Evolutionary conservation across 75 land plant species (phyloP), one percentile per base, ranked within the genome.

Genomic region (Larix kaempferi): DNA sequence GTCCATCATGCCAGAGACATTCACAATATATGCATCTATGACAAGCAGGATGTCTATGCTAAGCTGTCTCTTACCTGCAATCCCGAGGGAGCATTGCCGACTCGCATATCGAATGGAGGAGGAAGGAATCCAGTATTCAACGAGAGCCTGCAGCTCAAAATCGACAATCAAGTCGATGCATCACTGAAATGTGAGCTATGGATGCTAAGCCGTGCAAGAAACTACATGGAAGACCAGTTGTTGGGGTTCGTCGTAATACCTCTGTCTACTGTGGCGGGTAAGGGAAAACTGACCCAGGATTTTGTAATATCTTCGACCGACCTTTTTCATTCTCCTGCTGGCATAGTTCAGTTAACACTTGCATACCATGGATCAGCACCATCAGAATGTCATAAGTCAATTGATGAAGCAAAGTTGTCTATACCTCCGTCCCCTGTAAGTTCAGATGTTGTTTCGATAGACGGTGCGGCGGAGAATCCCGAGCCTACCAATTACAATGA

Each of bases 21-120:
- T 61, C 95, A 93, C 33, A 93, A 93, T 83, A 89, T 93, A 14
- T 93, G 95, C 80, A 93, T 93, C 66, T 93, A 93, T 81, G 94
- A 89, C 77, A 93, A 93, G 72, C 95, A 93, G 78, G 95, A 93
- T 78, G 94, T 93, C 6, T 93, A 91, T 84, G 94, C 94, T 3
- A 91, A 88, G 84, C 67, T 93, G 60, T 91, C 81, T 74, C 77
- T 93, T 15, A 86, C 88, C 39, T 79, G 81, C 76, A 81, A 83
- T 27, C 88, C 88, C 3, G 88, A 87, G 13, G 78, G 26, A 56
- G 54, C 88, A 5, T 77, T 82, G 63, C 84, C 91, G 56, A 91
- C 91, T 63, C 75, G 78, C n/a, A 86, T 73, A 66, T 77, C 89
- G 3, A 91, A 86, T 69, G 89, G 89, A 14, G 95, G 91, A 3